Percentiles rank a stretch among this genome's conserved stretches.
Conservation (phyloP, 1,139 yeast species). For the Protomyces inouyei region DNA sequence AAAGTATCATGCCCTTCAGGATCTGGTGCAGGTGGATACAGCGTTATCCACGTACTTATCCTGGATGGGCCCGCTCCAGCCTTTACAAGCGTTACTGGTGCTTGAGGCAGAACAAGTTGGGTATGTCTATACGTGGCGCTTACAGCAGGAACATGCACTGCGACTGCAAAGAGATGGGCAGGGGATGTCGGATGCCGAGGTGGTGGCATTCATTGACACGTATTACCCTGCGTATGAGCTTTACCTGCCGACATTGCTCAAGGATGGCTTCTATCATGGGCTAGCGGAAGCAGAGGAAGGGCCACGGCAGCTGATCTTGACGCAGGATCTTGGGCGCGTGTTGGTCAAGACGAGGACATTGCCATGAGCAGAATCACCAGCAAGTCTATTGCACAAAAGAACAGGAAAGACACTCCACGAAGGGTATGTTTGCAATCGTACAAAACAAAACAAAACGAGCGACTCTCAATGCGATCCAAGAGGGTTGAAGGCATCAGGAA, state of each 20-base stretch:
- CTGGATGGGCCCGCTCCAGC: background rate
- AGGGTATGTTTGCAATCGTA: background rate
- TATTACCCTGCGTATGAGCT: constrained; percentile 82
- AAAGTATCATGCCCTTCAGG: constrained; percentile 34
- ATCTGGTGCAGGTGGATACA: constrained; percentile 38
- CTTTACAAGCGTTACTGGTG: constrained; percentile 49
- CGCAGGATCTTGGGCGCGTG: background rate
- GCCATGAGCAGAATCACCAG: background rate
- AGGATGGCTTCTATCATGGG: constrained; percentile 16
- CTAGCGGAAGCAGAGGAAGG: background rate
- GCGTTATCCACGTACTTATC: constrained; percentile 45
- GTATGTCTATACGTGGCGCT: constrained; percentile 75
- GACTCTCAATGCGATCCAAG: background rate
- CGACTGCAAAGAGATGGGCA: constrained; percentile 47
- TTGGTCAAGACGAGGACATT: background rate
- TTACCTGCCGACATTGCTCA: constrained; percentile 50
- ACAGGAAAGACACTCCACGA: background rate
- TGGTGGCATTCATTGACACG: constrained; percentile 62
- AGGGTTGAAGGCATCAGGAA: background rate
- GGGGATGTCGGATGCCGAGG: constrained; percentile 78
- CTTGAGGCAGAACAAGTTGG: constrained; percentile 55
- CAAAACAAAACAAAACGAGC: background rate
- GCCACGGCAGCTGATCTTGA: background rate
- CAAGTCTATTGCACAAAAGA: background rate
- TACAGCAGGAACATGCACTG: constrained; percentile 74